Base-by-base conservation (phyloP, 371 early-diverging fungal species). In the Zancudomyces culisetae region DNA sequence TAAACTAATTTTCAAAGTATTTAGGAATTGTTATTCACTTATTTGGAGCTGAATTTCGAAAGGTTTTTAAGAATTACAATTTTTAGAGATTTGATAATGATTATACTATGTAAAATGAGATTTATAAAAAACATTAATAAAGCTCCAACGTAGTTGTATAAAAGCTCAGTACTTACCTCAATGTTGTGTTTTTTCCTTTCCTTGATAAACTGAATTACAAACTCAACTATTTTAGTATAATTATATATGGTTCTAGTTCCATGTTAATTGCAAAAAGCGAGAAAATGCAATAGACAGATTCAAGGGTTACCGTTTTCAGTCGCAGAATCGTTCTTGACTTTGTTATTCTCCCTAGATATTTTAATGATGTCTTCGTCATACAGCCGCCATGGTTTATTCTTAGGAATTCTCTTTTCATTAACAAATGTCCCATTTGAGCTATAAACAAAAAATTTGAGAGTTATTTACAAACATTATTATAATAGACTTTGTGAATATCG, bases 341-440 rank as follows among this genome's bases (percentile, higher is more conserved):
- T 15, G 35, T 6, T 6, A 15, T 35, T 35, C 15, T 15, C 35
- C 15, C 35, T 35, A 15, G 35, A 35, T 35, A 85, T 70, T 50
- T 75, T 75, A 27, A 87, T 76, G 39, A 65, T 58, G 57, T 87
- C 85, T 20, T 74, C 78, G 45, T 75, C 57, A 22, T 61, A 63
- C 30, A 87, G 70, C 54, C 76, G 57, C 3, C 70, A 55, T 6
- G 78, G 69, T 43, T 70, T 53, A 51, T 66, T 68, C 6, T 63
- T 59, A 0, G 62, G 67, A n/a, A 85, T 61, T 12, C 62, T 55
- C 26, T 51, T 49, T 12, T 74, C 78, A 61, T 81, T 83, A 28
- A 85, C 74, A 55, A 58, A 83, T 0, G 83, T 85, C 21, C 88
- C 88, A 56, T 87, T 85, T 8, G 76, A 70, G 63, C 84, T 83